These are phyloP conservation scores for Dactylis glomerata DNA, from an alignment of 176 grass and related monocot genomes.

Conservation along the genomic window DNA sequence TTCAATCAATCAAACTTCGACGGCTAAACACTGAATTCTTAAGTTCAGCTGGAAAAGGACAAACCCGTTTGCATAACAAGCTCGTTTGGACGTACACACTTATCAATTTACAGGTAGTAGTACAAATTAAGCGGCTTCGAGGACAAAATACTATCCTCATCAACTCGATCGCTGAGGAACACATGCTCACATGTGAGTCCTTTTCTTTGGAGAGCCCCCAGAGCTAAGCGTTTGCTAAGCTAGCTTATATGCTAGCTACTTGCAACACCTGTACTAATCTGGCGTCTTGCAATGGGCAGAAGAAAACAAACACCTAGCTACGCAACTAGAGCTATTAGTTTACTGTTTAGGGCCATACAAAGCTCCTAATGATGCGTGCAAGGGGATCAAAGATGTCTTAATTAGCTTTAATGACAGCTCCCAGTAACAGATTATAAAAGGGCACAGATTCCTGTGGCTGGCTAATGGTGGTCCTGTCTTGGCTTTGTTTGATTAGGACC, in stretches of 20 bases:
- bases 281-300: background rate
- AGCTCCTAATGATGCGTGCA: slow-evolving; percentile 56
- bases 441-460: slow-evolving; percentile 40
- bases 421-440: slow-evolving; percentile 9
- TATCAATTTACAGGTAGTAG: background rate
- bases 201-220: background rate
- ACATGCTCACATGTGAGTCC: background rate
- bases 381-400: slow-evolving; percentile 39
- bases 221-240: too few relatives aligned
- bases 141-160: background rate
- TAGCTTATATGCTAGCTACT: background rate
- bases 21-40: background rate
- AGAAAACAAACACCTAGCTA: background rate
- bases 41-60: background rate
- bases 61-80: background rate
- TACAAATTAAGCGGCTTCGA: background rate
- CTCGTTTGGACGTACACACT: background rate
- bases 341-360: slow-evolving; percentile 19
- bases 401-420: slow-evolving; percentile 37
- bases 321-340: background rate
- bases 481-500: background rate
- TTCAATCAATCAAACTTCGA: background rate
- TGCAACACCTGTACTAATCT: background rate
- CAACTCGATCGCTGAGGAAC: background rate
- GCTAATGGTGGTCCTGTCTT: slow-evolving; percentile 38